Evolutionary conservation across 306 rosid genomes (phyloP), one percentile per base, ranked within the genome.

Genomic region (Gastrolobium villosum): DNA sequence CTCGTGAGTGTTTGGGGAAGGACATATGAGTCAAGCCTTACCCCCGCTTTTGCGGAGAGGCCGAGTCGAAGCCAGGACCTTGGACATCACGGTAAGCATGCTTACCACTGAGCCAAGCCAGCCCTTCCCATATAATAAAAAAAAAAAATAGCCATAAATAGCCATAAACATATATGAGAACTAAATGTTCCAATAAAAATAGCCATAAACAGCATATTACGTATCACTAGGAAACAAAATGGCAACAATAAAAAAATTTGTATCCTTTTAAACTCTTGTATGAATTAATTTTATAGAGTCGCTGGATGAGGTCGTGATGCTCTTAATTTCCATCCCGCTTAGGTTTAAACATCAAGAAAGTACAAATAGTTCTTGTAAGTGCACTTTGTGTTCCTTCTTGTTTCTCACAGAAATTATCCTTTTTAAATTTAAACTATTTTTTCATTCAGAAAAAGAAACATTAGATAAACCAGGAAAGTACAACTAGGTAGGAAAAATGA

Each of bases 341-440:
- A 5, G 54, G 15, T 73, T 72, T 44, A 55, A 81, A 56, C 65
- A 62, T 57, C 54, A 45, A 57, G 54, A 28, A 65, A 31, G 3
- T 13, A 63, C 53, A 7, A 44, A 9, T 44, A 43, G 3, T 43
- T 26, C 54, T 26, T 30, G 1, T 45, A 5, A 45, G 56, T 45
- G 8, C 26, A 44, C 1, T 67, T 28, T 65, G 52, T 67, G 72
- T 30, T 45, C 31, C 60, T 68, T 46, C 41, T 67, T 30, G 31
- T 26, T 67, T 50, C 37, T 20, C 31, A 70, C 34, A 52, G 35
- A 8, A 35, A 50, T 2, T 15, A 10, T 52, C 61, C 13, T 10
- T 49, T 26, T 2, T 5, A 20, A 71, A 37, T 9, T 71, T 53
- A 37, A 71, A 37, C 15, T 6, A 53, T 9, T 11, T 53, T 60